Conservation (phyloP, 139 green algal genomes). For the Tetradesmus obliquus region DNA sequence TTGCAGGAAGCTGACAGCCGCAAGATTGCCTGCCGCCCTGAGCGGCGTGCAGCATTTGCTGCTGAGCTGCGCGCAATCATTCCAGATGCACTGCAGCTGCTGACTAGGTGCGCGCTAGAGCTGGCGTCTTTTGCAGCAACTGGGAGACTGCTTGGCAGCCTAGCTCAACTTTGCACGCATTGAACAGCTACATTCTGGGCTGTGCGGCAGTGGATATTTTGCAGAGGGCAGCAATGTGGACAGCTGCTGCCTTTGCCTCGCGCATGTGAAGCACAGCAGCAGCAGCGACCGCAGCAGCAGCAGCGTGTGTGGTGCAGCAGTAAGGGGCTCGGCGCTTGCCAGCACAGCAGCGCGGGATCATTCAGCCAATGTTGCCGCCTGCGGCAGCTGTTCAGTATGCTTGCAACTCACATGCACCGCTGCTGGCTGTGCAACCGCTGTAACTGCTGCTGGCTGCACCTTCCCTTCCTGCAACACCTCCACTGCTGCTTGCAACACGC, state of each 20-base stretch:
- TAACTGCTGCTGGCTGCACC: neutral
- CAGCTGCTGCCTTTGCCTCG: neutral
- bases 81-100: conserved; percentile 73
- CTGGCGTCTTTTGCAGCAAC: neutral
- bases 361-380: too few relatives aligned
- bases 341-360: too few relatives aligned
- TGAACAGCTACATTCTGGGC: too few relatives aligned
- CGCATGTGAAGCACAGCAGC: neutral
- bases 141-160: neutral
- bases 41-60: conserved; percentile 75
- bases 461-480: neutral
- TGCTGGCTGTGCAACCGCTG: too few relatives aligned
- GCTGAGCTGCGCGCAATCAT: conserved; percentile 70
- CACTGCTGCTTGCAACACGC: too few relatives aligned
- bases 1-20: conserved; percentile 80
- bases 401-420: too few relatives aligned
- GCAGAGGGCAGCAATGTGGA: neutral
- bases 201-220: too few relatives aligned
- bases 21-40: conserved; percentile 78
- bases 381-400: too few relatives aligned
- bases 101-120: conserved; percentile 58
- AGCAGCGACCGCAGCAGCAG: neutral
- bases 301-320: too few relatives aligned
- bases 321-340: too few relatives aligned
- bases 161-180: too few relatives aligned